A percentile compares a stretch with the other conserved stretches of the same genome.
Evolutionary conservation across 805 yeast species (phyloP).

Genomic region (Cyberlindnera mycetangii): DNA sequence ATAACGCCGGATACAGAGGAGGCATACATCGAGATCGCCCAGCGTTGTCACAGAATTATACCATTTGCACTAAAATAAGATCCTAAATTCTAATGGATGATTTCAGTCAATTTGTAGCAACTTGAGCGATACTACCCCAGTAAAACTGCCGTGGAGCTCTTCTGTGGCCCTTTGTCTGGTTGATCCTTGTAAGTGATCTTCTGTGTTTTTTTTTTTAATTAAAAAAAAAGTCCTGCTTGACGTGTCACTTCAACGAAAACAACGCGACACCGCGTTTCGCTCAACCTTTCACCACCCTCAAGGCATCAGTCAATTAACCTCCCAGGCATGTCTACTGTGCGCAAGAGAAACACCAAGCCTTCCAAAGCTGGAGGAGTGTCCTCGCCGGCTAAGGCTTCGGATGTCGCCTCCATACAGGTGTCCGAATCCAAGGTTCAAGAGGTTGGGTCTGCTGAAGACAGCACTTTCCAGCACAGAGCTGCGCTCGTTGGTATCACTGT

Average conservation of each 20-base stretch:
- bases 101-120: no score
- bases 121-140: no score
- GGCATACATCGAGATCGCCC: constrained; percentile 55
- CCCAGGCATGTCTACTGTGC: constrained; percentile 15
- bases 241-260: background rate
- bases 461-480: constrained; percentile 31
- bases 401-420: background rate
- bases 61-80: constrained; percentile 57
- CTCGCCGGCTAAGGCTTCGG: background rate
- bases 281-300: background rate
- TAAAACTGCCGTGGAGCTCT: no score
- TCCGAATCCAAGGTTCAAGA: background rate
- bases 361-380: background rate
- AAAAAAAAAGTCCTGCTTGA: no score
- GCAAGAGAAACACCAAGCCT: constrained; percentile 13
- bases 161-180: no score
- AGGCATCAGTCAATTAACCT: background rate
- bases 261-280: background rate
- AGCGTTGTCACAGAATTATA: constrained; percentile 61
- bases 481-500: constrained; percentile 61
- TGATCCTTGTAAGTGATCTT: no score
- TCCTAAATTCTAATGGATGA: no score
- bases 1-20: constrained; percentile 66
- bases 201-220: background rate
- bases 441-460: background rate